A percentile compares a stretch with the other conserved stretches of the same genome.
These are phyloP conservation scores for Mycena pura DNA, from an alignment of 768 basidiomycete species.

Conservation along the genomic window DNA sequence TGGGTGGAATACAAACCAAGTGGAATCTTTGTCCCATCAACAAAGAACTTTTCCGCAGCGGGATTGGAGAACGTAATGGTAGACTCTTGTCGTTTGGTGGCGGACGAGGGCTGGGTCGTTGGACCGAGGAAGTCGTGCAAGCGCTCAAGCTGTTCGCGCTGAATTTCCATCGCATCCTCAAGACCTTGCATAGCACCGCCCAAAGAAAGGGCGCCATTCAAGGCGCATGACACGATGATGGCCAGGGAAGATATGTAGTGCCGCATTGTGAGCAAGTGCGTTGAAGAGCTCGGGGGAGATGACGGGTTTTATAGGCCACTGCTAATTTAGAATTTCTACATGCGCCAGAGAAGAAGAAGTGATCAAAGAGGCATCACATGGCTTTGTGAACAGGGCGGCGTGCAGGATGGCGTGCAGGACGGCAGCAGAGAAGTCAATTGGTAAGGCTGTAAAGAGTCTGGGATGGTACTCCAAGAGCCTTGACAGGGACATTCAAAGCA, in stretches of 20 bases:
- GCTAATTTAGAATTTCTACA: slow-evolving; percentile 12
- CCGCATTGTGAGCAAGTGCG: slow-evolving; percentile 14
- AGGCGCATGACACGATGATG: slow-evolving; percentile 12
- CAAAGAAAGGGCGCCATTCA: slow-evolving; percentile 25
- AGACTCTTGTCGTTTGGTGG: slow-evolving; percentile 43
- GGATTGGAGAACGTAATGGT: slow-evolving; percentile 69
- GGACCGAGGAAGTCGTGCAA: slow-evolving; percentile 47
- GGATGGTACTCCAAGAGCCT: too few relatives aligned
- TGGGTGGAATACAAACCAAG: slow-evolving; percentile 38
- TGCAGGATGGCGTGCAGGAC: not conserved
- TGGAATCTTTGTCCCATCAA: slow-evolving; percentile 54
- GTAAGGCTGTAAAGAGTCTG: too few relatives aligned
- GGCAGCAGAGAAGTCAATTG: not conserved
- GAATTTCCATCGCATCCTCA: slow-evolving; percentile 51
- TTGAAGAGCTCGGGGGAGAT: not conserved
- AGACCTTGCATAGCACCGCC: slow-evolving; percentile 46
- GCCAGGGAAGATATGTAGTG: slow-evolving; percentile 13
- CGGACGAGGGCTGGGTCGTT: slow-evolving; percentile 14
- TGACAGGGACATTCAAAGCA: not conserved
- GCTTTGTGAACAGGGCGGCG: not conserved
- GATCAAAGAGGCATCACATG: slow-evolving; percentile 16
- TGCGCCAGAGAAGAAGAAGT: slow-evolving; percentile 11
- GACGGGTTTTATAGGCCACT: slow-evolving; percentile 15
- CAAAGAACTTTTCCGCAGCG: slow-evolving; percentile 56
- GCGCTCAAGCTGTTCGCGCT: slow-evolving; percentile 51